A percentile compares a stretch with the other conserved stretches of the same genome.
phyloP scores from a whole-genome alignment of 2,329 filamentous ascomycete genomes.

The Calonectria pteridis region DNA sequence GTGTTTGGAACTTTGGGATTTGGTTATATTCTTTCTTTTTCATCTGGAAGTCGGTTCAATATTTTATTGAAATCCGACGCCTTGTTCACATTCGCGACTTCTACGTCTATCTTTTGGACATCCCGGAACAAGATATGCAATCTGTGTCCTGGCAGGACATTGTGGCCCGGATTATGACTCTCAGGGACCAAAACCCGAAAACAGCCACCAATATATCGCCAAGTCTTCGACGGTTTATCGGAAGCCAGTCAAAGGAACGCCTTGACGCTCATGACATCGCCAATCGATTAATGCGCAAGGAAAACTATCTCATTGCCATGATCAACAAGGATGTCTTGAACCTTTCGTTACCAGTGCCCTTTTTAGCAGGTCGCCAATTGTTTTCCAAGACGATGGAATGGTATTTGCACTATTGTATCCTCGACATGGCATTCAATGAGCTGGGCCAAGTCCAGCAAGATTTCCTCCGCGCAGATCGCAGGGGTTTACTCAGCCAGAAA shows the following conservation, averaged over 20 bases:
- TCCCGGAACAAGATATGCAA: conserved; percentile 88
- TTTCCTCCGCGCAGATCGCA: conserved; percentile 86
- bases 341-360: conserved; percentile 86
- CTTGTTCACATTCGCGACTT: conserved; percentile 86
- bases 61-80: conserved; percentile 78
- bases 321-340: conserved; percentile 98
- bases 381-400: conserved; percentile 93
- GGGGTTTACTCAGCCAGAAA: conserved; percentile 81
- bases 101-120: conserved; percentile 84
- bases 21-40: conserved; percentile 91
- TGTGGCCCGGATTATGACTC: conserved; percentile 84
- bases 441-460: conserved; percentile 87
- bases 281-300: conserved; percentile 94
- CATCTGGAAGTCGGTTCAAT: conserved; percentile 82
- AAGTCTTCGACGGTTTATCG: conserved; percentile 70
- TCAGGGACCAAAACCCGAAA: conserved; percentile 88
- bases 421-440: conserved; percentile 94
- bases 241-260: conserved; percentile 90
- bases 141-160: conserved; percentile 95
- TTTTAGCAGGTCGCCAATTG: conserved; percentile 81
- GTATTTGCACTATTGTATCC: conserved; percentile 90
- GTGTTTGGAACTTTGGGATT: conserved; percentile 80
- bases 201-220: conserved; percentile 72
- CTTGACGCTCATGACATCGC: conserved; percentile 98
- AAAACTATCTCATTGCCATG: conserved; percentile 96